phyloP scores from a whole-genome alignment of 2,329 filamentous ascomycete genomes.

The Colletotrichum trifolii region DNA sequence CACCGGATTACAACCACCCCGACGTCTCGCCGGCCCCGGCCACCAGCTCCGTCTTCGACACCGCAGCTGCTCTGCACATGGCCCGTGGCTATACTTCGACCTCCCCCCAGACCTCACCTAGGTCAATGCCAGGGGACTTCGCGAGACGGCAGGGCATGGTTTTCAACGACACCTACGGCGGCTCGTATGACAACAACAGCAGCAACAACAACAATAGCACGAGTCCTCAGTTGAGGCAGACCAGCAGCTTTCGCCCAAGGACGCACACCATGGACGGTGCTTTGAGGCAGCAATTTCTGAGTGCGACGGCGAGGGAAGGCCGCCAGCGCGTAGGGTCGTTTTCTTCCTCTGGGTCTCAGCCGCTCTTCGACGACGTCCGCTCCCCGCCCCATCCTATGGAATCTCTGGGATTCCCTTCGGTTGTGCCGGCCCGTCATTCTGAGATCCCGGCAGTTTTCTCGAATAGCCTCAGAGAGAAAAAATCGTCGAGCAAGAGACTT shows the following conservation, averaged over 20 bases:
- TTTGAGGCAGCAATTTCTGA: constrained; percentile 57
- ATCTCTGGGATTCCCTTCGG: constrained; percentile 55
- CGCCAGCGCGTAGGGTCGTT: constrained; percentile 78
- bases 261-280: constrained; percentile 69
- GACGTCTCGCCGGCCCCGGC: constrained; percentile 22
- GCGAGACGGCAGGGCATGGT: constrained; percentile 68
- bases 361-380: constrained; percentile 62
- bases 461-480: constrained; percentile 58
- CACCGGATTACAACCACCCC: constrained; percentile 62
- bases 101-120: constrained; percentile 59
- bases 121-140: constrained; percentile 57
- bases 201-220: constrained; percentile 54
- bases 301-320: constrained; percentile 55
- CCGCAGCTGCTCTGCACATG: constrained; percentile 32
- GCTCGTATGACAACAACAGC: constrained; percentile 59
- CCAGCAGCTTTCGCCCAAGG: constrained; percentile 59
- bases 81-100: constrained; percentile 48
- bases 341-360: constrained; percentile 69
- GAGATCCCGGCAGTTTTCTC: constrained; percentile 37
- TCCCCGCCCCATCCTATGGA: constrained; percentile 54
- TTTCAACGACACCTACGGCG: constrained; percentile 67
- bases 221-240: constrained; percentile 45
- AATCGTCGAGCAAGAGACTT: constrained; percentile 60
- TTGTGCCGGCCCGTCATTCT: constrained; percentile 46
- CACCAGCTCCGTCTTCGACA: constrained; percentile 26